phyloP scores from a whole-genome alignment of 2,329 filamentous ascomycete species.

The Ophioceras dolichostomum region DNA sequence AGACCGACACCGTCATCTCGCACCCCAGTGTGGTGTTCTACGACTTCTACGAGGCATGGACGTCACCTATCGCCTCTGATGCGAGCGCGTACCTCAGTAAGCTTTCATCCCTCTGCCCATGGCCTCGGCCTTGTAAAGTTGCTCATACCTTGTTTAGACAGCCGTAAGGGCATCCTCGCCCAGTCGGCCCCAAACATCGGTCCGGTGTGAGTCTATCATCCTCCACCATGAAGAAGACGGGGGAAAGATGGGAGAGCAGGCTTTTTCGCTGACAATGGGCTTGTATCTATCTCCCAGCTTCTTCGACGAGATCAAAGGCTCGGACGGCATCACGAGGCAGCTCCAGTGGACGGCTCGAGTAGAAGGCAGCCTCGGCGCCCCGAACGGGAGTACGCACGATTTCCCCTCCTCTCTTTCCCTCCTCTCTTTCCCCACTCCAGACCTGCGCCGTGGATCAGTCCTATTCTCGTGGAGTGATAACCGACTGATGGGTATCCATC shows the following conservation, averaged over 20 bases:
- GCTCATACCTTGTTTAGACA: conserved; percentile 10
- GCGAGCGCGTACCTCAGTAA: conserved; percentile 28
- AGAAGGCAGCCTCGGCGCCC: conserved; percentile 25
- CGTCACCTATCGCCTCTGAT: conserved; percentile 31
- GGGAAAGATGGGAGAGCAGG: too few relatives aligned
- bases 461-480: too few relatives aligned
- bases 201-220: conserved; percentile 32
- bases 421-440: too few relatives aligned
- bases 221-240: too few relatives aligned
- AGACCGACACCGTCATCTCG: conserved; percentile 33
- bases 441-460: too few relatives aligned
- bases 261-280: too few relatives aligned
- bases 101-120: conserved; percentile 4
- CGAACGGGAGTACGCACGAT: conserved; percentile 1
- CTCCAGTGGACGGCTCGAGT: conserved; percentile 58
- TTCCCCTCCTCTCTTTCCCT: neutral
- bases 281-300: conserved; percentile 12
- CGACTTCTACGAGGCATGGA: conserved; percentile 51
- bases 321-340: conserved; percentile 48
- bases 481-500: too few relatives aligned
- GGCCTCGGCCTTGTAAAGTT: neutral
- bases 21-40: conserved; percentile 41
- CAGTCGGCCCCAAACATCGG: conserved; percentile 56
- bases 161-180: conserved; percentile 46
- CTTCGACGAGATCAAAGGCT: conserved; percentile 44